Evolutionary conservation across 2,329 filamentous ascomycete genomes (phyloP).

Genomic region (Stachybotrys elegans): DNA sequence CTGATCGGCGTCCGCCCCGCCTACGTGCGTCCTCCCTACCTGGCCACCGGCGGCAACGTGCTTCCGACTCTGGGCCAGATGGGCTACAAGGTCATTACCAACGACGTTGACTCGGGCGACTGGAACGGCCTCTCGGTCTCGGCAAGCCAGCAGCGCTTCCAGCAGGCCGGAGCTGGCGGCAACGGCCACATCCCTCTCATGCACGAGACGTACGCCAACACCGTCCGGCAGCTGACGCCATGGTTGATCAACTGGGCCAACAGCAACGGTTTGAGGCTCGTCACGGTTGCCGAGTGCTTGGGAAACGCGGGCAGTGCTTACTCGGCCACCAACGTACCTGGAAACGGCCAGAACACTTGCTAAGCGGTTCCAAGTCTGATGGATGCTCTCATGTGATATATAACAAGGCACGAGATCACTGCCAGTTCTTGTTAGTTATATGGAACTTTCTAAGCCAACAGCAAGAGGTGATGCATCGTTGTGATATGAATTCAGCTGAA

Average conservation of each 20-base stretch:
- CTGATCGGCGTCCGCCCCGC: constrained; percentile 43
- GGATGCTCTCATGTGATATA: no score
- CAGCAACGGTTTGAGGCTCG: constrained; percentile 40
- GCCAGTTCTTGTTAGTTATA: no score
- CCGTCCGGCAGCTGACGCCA: constrained; percentile 41
- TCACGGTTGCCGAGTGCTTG: constrained; percentile 43
- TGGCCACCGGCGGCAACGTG: constrained; percentile 39
- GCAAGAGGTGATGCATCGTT: no score
- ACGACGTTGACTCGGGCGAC: constrained; percentile 58
- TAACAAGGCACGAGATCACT: no score
- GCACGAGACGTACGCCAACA: constrained; percentile 48
- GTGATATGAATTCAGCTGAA: no score
- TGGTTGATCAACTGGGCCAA: constrained; percentile 48
- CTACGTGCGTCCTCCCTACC: constrained; percentile 46
- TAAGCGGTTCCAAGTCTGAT: no score
- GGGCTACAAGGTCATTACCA: constrained; percentile 56
- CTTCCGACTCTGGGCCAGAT: constrained; percentile 36
- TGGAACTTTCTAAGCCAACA: no score
- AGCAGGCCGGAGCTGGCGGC: constrained; percentile 33
- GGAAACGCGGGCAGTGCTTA: constrained; percentile 15
- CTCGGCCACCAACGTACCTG: background rate
- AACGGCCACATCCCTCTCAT: constrained; percentile 52
- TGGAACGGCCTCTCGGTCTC: constrained; percentile 48
- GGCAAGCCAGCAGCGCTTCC: constrained; percentile 50
- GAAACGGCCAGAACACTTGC: constrained; percentile 1